Evolutionary conservation across 169 alveolate genomes (phyloP), one percentile per base, ranked within the genome.

Genomic region (Cryptosporidium felis): DNA sequence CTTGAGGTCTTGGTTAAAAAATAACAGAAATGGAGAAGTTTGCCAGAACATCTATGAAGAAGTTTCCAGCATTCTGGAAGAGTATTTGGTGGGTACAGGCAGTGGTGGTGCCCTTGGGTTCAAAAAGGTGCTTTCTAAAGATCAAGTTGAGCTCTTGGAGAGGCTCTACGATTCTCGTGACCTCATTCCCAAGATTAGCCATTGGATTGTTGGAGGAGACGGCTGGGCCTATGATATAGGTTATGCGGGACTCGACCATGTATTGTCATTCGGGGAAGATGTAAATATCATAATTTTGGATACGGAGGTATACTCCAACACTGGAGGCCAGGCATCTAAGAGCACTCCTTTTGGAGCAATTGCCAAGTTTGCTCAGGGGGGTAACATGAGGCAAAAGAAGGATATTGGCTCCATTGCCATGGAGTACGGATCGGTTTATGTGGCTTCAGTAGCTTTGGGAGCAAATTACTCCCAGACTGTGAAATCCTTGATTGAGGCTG

Each of bases 191-290:
- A 82, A 89, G 80, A 51, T 82, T 23, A 65, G 89, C 26, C 90
- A 80, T 26, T 89, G 92, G 92, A 82, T 89, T 26, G 66, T 82
- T 34, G 93, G 92, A 0, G 93, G 93, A 8, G 94, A 91, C 47
- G 94, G 94, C 45, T 91, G 94, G 92, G 92, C 92, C 14, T 91
- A 91, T 49, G 94, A 91, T 80, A 91, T 91, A 40, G 94, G 92
- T 60, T 88, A 62, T 53, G 91, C 91, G 12, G 92, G 94, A 1
- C 58, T 91, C 67, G 92, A 88, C 80, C 92, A 88, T 44, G 92
- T 91, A 9, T 38, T 88, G 30, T 81, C 91, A 21, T 80, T 30
- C 56, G 88, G 89, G 26, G 91, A 82, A 28, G 80, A 88, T 58
- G 82, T 88, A 34, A 88, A 90, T 80, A 67, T 90, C 44, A 23